Evolutionary conservation across 306 rosid species (phyloP).

Genomic region (Spatholobus suberectus): DNA sequence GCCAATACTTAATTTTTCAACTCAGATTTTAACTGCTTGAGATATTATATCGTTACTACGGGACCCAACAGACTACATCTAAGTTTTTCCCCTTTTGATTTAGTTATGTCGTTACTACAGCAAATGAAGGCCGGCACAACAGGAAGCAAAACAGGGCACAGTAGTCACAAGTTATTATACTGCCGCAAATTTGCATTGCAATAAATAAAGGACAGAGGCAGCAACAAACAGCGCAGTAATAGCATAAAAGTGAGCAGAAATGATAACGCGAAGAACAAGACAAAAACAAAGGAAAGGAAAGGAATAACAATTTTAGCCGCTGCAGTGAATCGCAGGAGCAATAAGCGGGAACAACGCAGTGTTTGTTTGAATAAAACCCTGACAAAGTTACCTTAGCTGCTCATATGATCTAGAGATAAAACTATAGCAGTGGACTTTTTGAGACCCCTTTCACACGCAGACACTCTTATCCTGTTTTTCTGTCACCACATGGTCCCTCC

Average conservation of each 20-base stretch:
- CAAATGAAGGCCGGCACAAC: too few species aligned
- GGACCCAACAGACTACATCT: too few species aligned
- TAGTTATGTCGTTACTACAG: too few species aligned
- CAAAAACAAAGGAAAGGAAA: too few species aligned
- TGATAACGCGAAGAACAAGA: not conserved
- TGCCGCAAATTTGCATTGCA: not conserved
- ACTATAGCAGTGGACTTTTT: constrained; percentile 19
- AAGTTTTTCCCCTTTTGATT: too few species aligned
- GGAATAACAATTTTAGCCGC: not conserved
- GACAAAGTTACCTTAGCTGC: constrained; percentile 16
- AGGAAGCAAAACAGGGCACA: too few species aligned
- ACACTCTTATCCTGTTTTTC: not conserved
- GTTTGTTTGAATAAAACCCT: constrained; percentile 29
- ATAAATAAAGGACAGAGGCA: not conserved
- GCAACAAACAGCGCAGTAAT: not conserved
- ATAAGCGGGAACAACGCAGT: constrained; percentile 54
- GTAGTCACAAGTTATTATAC: not conserved
- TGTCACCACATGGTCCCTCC: constrained; percentile 8
- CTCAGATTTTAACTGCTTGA: too few species aligned
- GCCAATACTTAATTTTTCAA: too few species aligned
- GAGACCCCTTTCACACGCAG: not conserved
- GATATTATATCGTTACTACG: too few species aligned
- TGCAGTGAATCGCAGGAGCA: constrained; percentile 32
- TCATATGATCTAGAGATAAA: not conserved
- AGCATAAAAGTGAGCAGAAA: not conserved